Percentiles rank a stretch among this genome's conserved stretches.
These are phyloP conservation scores for Trypanosoma brucei DNA, from an alignment of 208 protist species.

Conservation along the genomic window DNA sequence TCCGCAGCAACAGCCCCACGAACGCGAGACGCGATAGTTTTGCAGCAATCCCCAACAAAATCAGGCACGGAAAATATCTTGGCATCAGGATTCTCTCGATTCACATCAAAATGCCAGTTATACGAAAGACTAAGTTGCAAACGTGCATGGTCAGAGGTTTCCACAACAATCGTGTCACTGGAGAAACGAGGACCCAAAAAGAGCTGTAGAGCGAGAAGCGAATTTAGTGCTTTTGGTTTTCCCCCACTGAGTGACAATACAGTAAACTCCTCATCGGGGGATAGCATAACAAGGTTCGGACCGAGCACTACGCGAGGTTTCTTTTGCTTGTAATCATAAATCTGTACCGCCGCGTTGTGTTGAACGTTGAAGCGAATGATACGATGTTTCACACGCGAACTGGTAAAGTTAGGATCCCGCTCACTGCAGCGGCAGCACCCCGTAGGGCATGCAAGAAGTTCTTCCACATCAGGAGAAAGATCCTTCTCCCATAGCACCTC, in stretches of 20 bases:
- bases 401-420: constrained; percentile 23
- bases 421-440: constrained; percentile 37
- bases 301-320: constrained; percentile 90
- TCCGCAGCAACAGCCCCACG: constrained; percentile 91
- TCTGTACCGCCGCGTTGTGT: constrained; percentile 95
- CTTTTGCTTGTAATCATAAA: constrained; percentile 93
- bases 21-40: constrained; percentile 94
- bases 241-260: constrained; percentile 91
- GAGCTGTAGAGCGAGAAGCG: constrained; percentile 89
- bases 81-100: constrained; percentile 32
- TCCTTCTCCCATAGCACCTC: constrained; percentile 95
- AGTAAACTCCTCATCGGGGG: constrained; percentile 96
- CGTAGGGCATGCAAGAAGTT: constrained; percentile 71
- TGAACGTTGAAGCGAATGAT: constrained; percentile 94
- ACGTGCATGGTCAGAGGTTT: constrained; percentile 95
- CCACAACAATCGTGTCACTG: constrained; percentile 91
- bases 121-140: constrained; percentile 93
- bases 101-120: constrained; percentile 95
- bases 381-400: constrained; percentile 50
- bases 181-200: constrained; percentile 94
- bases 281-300: constrained; percentile 93
- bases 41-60: constrained; percentile 97
- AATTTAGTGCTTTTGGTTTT: constrained; percentile 91
- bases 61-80: constrained; percentile 93
- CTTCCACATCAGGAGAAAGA: constrained; percentile 85